Evolutionary conservation across 192 early-diverging fungal genomes (phyloP), one percentile per base, ranked within the genome.

Genomic region (Mortierella alpina): DNA sequence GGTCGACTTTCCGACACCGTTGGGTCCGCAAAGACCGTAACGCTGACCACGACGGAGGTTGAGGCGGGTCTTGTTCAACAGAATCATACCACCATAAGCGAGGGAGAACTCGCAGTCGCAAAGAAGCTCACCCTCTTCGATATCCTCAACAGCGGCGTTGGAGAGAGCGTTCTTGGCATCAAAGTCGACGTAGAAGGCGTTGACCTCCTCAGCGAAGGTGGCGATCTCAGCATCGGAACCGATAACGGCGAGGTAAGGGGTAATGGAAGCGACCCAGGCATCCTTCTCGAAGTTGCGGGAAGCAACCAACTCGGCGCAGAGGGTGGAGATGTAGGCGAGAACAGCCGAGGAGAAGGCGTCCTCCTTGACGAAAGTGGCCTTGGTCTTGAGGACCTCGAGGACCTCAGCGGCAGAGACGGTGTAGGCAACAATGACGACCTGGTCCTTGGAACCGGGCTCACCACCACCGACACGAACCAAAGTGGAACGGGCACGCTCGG

Each of bases 1-100:
- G 57, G 94, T 95, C 42, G 93, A 90, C 86, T 96, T 96, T 75
- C 94, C 94, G 82, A 85, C 88, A 85, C 94, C 94, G 89, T 95
- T 95, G 76, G 90, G 89, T 70, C 92, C 94, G 81, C 88, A 88
- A 59, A 95, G 88, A 90, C 91, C 93, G 84, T 95, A 95, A 75
- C 92, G 90, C 68, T 90, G 86, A 84, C 93, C 93, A 87, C 92
- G 89, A 73, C 87, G 87, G 23, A 95, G 86, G 76, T 83, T 84
- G 52, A 86, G 84, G 68, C 78, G 68, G 52, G 87, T 86, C 78
- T 85, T 93, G 88, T 92, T 93, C 63, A 94, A 84, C 75, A 94
- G 75, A 78, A 94, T 91, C 91, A 90, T 92, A 87, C 88, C 90
- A 88, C 94, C 92, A 84, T 93, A 93, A 60, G 92, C 93, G 71